These are phyloP conservation scores for Sedum album DNA, from an alignment of 164 flowering plant species.

Conservation along the genomic window DNA sequence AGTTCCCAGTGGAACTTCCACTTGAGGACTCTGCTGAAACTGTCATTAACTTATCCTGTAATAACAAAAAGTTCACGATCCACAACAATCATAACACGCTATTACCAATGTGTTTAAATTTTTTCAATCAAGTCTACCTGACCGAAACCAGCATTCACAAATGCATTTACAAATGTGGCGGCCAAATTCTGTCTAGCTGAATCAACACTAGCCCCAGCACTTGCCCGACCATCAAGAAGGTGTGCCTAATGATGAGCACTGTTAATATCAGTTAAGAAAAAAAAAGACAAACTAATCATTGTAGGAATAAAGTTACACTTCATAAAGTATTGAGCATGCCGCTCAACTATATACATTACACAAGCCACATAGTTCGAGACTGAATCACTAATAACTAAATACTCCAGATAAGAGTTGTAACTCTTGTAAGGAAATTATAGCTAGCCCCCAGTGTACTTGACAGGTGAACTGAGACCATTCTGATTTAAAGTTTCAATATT, in stretches of 20 bases:
- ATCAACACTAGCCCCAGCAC: conserved; percentile 91
- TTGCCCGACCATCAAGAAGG: conserved; percentile 93
- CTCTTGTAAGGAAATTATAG: no score
- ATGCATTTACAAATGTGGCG: conserved; percentile 97
- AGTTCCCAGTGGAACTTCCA: conserved; percentile 66
- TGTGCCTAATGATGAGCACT: conserved; percentile 48
- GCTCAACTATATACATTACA: not conserved
- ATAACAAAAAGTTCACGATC: conserved; percentile 4
- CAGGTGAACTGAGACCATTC: no score
- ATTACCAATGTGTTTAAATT: not conserved
- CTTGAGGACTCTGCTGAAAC: conserved; percentile 68
- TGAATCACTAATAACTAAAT: not conserved
- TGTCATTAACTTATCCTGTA: conserved; percentile 95
- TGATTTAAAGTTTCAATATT: no score
- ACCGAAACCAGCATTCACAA: conserved; percentile 99
- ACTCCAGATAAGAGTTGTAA: no score
- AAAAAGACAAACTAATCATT: not conserved
- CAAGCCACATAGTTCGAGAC: not conserved
- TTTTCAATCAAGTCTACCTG: conserved; percentile 42
- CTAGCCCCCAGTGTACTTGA: no score
- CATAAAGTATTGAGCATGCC: not conserved
- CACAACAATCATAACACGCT: not conserved
- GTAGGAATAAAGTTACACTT: not conserved
- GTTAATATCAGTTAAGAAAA: not conserved
- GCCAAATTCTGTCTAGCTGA: conserved; percentile 96